Conservation (phyloP, 169 alveolate genomes). For the Cystoisospora suis region DNA sequence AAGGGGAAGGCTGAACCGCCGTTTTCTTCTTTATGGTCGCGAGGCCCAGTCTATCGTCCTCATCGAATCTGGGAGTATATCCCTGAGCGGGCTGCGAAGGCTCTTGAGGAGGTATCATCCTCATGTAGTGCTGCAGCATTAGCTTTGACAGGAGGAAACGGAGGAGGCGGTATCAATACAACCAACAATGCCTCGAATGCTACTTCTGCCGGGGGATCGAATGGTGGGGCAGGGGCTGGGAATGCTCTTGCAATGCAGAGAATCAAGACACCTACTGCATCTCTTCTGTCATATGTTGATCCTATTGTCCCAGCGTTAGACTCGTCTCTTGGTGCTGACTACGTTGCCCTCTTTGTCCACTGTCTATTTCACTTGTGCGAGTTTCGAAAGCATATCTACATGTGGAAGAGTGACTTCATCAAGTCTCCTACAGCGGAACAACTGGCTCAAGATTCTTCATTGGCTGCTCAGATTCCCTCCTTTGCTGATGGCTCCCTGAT, state of each 20-base stretch:
- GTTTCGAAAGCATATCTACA: slow-evolving; percentile 78
- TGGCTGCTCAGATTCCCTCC: slow-evolving; percentile 29
- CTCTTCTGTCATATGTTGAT: slow-evolving; percentile 47
- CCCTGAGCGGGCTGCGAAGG: slow-evolving; percentile 70
- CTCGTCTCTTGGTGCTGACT: slow-evolving; percentile 62
- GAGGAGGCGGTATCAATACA: not conserved
- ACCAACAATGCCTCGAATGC: not conserved
- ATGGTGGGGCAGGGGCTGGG: not conserved
- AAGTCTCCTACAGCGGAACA: slow-evolving; percentile 63
- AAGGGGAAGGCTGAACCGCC: slow-evolving; percentile 92
- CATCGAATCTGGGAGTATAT: slow-evolving; percentile 84
- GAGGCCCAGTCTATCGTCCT: slow-evolving; percentile 82
- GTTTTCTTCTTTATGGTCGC: slow-evolving; percentile 86
- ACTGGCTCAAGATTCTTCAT: slow-evolving; percentile 44
- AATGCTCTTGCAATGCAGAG: not conserved
- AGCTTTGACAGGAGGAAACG: slow-evolving; percentile 37
- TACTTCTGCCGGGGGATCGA: not conserved
- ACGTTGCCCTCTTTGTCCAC: slow-evolving; percentile 59
- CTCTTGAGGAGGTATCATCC: slow-evolving; percentile 39
- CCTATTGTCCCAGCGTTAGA: slow-evolving; percentile 53
- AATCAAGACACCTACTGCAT: slow-evolving; percentile 33
- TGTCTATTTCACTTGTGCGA: slow-evolving; percentile 80
- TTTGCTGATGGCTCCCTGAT: slow-evolving; percentile 69
- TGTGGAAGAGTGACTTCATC: slow-evolving; percentile 39
- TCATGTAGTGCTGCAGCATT: slow-evolving; percentile 44